Percentiles rank a stretch among this genome's conserved stretches.
Evolutionary conservation across 768 basidiomycete genomes (phyloP).

Genomic region (Tricholoma terreum): DNA sequence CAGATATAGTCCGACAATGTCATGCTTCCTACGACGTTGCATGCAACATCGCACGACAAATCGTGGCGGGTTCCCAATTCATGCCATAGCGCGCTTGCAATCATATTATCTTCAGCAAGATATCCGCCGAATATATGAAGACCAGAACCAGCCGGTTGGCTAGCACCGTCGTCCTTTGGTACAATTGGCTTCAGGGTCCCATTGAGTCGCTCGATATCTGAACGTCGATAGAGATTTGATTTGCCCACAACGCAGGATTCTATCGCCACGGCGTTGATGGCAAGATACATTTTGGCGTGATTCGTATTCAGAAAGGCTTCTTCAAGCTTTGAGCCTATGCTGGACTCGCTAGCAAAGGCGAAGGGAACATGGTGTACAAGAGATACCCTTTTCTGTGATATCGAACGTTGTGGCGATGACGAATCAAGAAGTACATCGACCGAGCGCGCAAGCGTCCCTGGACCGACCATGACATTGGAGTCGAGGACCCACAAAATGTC

Average conservation of each 20-base stretch:
- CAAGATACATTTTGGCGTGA: conserved; percentile 97
- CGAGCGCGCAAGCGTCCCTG: conserved; percentile 78
- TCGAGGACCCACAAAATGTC: conserved; percentile 97
- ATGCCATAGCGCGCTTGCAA: conserved; percentile 89
- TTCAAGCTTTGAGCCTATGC: conserved; percentile 81
- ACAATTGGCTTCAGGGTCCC: conserved; percentile 54
- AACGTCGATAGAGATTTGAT: conserved; percentile 89
- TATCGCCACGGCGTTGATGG: conserved; percentile 82
- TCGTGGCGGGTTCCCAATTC: conserved; percentile 86
- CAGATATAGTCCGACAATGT: conserved; percentile 78
- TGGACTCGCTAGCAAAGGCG: conserved; percentile 66
- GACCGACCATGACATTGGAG: conserved; percentile 82
- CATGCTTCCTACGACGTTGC: conserved; percentile 89
- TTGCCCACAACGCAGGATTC: conserved; percentile 98
- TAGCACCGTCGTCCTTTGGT: conserved; percentile 12
- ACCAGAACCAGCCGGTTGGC: conserved; percentile 42
- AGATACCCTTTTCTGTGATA: conserved; percentile 50
- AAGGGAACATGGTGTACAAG: conserved; percentile 97
- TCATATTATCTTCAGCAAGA: conserved; percentile 98
- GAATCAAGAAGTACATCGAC: conserved; percentile 68
- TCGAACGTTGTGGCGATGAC: conserved; percentile 27
- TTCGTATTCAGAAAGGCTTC: conserved; percentile 95
- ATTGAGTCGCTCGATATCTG: conserved; percentile 76
- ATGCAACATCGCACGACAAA: conserved; percentile 86
- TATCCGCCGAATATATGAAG: conserved; percentile 82